Evolutionary conservation across 2,329 filamentous ascomycete genomes (phyloP), one percentile per base, ranked within the genome.

Genomic region (Hansfordia pulvinata): DNA sequence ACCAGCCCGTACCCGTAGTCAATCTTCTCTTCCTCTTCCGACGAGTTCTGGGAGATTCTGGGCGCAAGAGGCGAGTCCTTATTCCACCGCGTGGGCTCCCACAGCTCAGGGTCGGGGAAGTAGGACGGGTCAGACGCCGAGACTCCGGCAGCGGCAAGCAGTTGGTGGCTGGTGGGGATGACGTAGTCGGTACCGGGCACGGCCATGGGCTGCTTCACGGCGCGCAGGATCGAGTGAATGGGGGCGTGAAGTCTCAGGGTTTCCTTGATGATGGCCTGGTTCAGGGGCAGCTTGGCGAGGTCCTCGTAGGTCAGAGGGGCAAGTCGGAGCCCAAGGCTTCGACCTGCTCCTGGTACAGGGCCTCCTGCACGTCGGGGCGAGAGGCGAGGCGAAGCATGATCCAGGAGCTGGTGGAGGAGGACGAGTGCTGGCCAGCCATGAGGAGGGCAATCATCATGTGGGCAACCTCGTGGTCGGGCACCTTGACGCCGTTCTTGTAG

Each of bases 1-100:
- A 94, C 80, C 26, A 93, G 62, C 34, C 88, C 88, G 53, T 93
- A 94, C 18, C 88, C 88, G 50, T 94, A 94, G 50, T 94, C 88
- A 34, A 88, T 69, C 57, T 83, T 84, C 57, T 78, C 80, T 44
- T 77, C 70, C 42, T 68, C 65, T 19, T 65, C 62, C 12, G 58
- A 54, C 25, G 56, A 57, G 30, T 49, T 53, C 33, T 55, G 52
- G 13, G 46, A 37, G 13, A 67, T 47, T 30, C 39, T 62, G 27
- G 62, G 65, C 15, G 58, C 67, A 34, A 65, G 64, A 28, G 61
- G 58, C 21, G 69, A 70, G 30, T 67, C 71, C 35, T 69, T 64
- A 40, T 84, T 74, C 88, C 88, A 96, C 30, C 88, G 77, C 56
- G 90, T 83, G 26, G 88, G 88, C 47, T 94, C 78, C 86, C 88